Percentiles rank a stretch among this genome's conserved stretches.
Conservation (phyloP, 192 early-diverging fungal species). For the Coemansia sp. region DNA sequence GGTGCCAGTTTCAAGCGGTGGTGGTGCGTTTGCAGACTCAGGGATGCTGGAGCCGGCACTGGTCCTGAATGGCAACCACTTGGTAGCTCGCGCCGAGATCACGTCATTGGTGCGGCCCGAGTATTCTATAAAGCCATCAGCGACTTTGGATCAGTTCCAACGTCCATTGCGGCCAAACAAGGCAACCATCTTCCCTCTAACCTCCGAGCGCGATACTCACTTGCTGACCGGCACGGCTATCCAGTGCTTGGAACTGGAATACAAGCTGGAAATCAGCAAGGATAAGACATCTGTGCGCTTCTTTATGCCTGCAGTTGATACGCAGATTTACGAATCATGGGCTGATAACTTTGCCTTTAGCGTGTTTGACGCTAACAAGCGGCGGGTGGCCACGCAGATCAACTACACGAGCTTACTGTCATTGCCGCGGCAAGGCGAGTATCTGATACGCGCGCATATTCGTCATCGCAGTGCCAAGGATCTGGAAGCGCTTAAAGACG, state of each 20-base stretch:
- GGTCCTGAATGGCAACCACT: slow-evolving; percentile 44
- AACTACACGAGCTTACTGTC: slow-evolving; percentile 70
- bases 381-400: slow-evolving; percentile 65
- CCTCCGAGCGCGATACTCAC: slow-evolving; percentile 66
- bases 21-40: slow-evolving; percentile 42
- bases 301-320: slow-evolving; percentile 55
- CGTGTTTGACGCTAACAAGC: slow-evolving; percentile 81
- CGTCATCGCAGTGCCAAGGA: slow-evolving; percentile 62
- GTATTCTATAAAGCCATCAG: slow-evolving; percentile 59
- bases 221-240: slow-evolving; percentile 65
- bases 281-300: slow-evolving; percentile 42
- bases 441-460: slow-evolving; percentile 78
- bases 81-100: slow-evolving; percentile 72
- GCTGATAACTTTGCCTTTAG: slow-evolving; percentile 62
- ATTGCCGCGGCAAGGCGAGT: slow-evolving; percentile 76
- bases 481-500: slow-evolving; percentile 72
- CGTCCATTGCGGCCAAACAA: slow-evolving; percentile 66
- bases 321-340: slow-evolving; percentile 74
- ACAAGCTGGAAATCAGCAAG: slow-evolving; percentile 63
- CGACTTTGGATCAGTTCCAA: slow-evolving; percentile 61
- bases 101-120: slow-evolving; percentile 69
- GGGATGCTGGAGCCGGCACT: slow-evolving; percentile 7
- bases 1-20: slow-evolving; percentile 34
- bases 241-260: slow-evolving; percentile 74
- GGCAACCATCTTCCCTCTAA: slow-evolving; percentile 60